A percentile compares a stretch with the other conserved stretches of the same genome.
Conservation (phyloP, 441 rosid species). For the Populus trichocarpa region DNA sequence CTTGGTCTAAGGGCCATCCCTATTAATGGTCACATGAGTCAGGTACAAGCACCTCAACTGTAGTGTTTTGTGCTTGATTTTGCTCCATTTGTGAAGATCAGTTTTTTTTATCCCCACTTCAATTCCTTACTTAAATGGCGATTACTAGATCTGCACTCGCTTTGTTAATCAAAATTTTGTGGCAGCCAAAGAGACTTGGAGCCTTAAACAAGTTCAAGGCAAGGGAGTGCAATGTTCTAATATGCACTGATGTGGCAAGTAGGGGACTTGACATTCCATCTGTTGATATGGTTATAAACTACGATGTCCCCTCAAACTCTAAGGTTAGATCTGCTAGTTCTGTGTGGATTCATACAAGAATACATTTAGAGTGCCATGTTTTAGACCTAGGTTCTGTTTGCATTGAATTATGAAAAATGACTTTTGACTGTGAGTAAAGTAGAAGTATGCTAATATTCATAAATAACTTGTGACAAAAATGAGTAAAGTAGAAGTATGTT, state of each 20-base stretch:
- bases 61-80: not conserved
- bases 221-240: constrained; percentile 88
- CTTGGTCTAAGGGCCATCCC: constrained; percentile 94
- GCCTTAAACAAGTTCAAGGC: constrained; percentile 94
- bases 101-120: not conserved
- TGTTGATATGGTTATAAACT: constrained; percentile 90
- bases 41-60: constrained; percentile 38
- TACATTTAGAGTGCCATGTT: not conserved
- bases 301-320: constrained; percentile 75
- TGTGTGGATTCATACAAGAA: not conserved
- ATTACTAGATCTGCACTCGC: not conserved
- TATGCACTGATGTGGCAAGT: constrained; percentile 96
- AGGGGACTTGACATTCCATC: constrained; percentile 98
- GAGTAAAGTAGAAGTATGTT: too few species aligned
- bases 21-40: constrained; percentile 95
- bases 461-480: too few species aligned
- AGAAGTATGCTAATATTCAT: too few species aligned
- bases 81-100: not conserved
- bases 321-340: constrained; percentile 49
- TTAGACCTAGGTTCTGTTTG: not conserved
- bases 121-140: not conserved
- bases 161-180: constrained; percentile 1
- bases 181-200: constrained; percentile 93
- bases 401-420: not conserved
- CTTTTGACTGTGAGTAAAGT: too few species aligned